These are phyloP conservation scores for Casuarina glauca DNA, from an alignment of 306 rosid species.

Conservation along the genomic window DNA sequence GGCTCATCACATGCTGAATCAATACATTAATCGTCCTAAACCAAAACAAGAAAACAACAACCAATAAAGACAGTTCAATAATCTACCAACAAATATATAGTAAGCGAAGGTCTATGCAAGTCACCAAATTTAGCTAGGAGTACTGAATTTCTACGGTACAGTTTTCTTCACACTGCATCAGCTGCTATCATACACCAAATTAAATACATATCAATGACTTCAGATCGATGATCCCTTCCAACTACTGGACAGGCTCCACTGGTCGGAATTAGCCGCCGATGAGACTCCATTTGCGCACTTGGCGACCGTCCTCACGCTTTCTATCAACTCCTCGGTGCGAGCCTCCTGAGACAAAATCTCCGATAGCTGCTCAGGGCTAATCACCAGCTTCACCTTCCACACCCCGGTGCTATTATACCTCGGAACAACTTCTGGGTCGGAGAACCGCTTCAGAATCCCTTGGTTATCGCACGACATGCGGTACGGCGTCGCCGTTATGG, in stretches of 20 bases:
- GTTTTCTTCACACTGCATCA: neutral
- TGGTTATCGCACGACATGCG: constrained; percentile 59
- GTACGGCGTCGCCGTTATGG: constrained; percentile 45
- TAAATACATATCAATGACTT: constrained; percentile 19
- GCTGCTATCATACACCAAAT: neutral
- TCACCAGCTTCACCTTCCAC: constrained; percentile 87
- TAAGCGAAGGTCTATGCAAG: too few relatives aligned
- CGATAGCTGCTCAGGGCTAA: constrained; percentile 68
- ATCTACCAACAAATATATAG: neutral
- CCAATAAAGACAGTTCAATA: neutral
- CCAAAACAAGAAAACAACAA: too few relatives aligned
- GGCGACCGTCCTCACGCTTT: constrained; percentile 77
- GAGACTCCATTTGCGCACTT: constrained; percentile 60
- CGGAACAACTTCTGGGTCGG: constrained; percentile 57
- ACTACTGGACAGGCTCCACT: constrained; percentile 68
- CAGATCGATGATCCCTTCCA: constrained; percentile 44
- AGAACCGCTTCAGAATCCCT: constrained; percentile 19
- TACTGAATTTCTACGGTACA: neutral
- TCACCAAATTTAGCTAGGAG: neutral
- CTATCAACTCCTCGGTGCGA: constrained; percentile 71
- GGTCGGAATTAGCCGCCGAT: constrained; percentile 53
- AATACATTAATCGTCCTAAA: too few relatives aligned
- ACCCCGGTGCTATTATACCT: constrained; percentile 60
- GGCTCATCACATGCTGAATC: too few relatives aligned
- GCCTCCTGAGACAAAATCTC: constrained; percentile 70